Evolutionary conservation across 805 yeast species (phyloP), one percentile per base, ranked within the genome.

Genomic region (Torulaspora indica): DNA sequence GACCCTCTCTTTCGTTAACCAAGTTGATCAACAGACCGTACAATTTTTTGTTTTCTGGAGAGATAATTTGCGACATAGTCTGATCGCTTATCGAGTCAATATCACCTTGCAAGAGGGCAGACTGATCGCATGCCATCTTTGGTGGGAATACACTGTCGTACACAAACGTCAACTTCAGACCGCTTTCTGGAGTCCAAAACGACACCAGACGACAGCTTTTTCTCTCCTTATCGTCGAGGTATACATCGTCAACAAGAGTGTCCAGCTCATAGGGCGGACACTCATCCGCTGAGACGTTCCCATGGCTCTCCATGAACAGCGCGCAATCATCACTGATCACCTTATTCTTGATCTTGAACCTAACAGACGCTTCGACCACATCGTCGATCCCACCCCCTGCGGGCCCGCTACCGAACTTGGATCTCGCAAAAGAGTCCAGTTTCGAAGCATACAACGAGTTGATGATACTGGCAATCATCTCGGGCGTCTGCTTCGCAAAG

Each of bases 391-490:
- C 37, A 27, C 36, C 39, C 12, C 32, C 27, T 25, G 27, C 22
- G 23, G 40, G 17, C 9, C 30, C 40, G 17, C 51, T 47, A 61
- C 67, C 53, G 60, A 73, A 70, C 45, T 69, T 76, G 38, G 81
- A 75, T 50, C 76, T 69, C 3, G 93, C 84, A 61, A 75, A 86
- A 6, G 96, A 95, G 55, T 91, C 93, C 42, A 93, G 77, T 64
- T 93, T 93, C 45, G 97, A 90, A 27, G 96, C 86, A 67, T 91
- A 91, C 43, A 91, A 73, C 8, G 96, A 85, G 59, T 85, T 85
- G 55, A 91, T 86, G 60, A 90, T 89, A 43, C 82, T 77, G 13
- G 86, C 90, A 53, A 91, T 85, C 48, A 82, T 85, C 42, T 76
- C 79, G 10, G 90, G 84, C 4, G 85, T 71, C 61, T 91, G 96